These are phyloP conservation scores for Botrytis byssoidea DNA, from an alignment of 2,329 filamentous ascomycete species.

Conservation along the genomic window DNA sequence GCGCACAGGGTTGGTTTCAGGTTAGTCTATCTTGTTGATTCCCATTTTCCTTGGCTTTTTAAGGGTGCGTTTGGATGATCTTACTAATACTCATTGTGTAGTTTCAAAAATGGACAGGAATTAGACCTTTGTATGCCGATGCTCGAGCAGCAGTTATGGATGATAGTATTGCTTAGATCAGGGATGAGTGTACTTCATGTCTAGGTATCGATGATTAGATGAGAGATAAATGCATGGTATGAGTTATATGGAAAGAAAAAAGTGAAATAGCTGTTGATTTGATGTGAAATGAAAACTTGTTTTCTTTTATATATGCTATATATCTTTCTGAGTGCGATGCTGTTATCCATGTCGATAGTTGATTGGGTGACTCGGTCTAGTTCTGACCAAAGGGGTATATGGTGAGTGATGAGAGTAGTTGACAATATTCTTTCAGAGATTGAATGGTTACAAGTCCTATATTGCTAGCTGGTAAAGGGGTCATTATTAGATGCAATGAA, in stretches of 20 bases:
- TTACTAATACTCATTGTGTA: conserved; percentile 37
- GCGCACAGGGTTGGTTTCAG: conserved; percentile 87
- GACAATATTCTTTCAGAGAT: neutral
- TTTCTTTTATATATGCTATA: neutral
- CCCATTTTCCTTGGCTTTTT: neutral
- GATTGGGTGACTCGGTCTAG: neutral
- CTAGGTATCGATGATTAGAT: neutral
- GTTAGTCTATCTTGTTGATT: conserved; percentile 47
- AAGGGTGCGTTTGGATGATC: conserved; percentile 26
- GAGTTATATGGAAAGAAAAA: neutral
- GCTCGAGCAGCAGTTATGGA: conserved; percentile 60
- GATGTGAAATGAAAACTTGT: neutral
- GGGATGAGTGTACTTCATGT: neutral
- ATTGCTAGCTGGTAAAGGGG: too few relatives aligned
- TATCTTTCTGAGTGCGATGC: neutral
- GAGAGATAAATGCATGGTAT: neutral
- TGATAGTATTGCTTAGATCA: conserved; percentile 16
- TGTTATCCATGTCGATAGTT: neutral
- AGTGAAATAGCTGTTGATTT: neutral
- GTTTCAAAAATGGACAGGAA: conserved; percentile 84
- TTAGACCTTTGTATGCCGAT: conserved; percentile 68
- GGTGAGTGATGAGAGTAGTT: neutral
- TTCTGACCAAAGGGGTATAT: too few relatives aligned
- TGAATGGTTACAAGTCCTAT: neutral
- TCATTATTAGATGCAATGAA: too few relatives aligned